phyloP scores from a whole-genome alignment of 768 basidiomycete species.

The Kwoniella bestiolae region DNA sequence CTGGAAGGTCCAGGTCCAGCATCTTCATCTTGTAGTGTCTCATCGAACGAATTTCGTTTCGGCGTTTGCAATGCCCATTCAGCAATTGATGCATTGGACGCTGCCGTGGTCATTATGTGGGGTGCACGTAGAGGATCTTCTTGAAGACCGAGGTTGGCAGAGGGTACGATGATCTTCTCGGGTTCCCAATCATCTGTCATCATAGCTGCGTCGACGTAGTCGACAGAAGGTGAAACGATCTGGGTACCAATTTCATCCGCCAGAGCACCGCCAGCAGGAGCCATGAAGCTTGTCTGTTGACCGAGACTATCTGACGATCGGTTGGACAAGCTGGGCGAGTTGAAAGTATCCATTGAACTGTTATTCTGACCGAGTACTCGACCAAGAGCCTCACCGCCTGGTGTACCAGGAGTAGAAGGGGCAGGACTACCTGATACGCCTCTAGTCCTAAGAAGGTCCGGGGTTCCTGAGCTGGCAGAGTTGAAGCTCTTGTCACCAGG shows the following conservation, averaged over 20 bases:
- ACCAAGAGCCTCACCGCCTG: constrained; percentile 22
- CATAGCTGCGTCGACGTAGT: constrained; percentile 34
- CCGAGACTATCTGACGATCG: constrained; percentile 19
- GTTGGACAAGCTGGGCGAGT: constrained; percentile 7
- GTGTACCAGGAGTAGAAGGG: constrained; percentile 17
- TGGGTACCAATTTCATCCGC: constrained; percentile 48
- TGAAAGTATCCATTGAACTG: constrained; percentile 20
- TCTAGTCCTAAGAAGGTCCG: constrained; percentile 45
- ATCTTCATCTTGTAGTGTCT: constrained; percentile 1
- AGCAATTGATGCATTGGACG: constrained; percentile 18
- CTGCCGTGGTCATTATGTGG: constrained; percentile 14
- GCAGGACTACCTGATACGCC: constrained; percentile 20
- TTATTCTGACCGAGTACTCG: constrained; percentile 15
- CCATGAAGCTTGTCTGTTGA: constrained; percentile 27
- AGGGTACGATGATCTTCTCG: constrained; percentile 21
- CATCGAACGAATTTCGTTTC: constrained; percentile 24
- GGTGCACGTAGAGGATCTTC: constrained; percentile 9
- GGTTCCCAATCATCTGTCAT: constrained; percentile 46
- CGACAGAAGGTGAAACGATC: constrained; percentile 17
- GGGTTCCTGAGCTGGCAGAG: constrained; percentile 43
- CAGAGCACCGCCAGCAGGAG: constrained; percentile 32
- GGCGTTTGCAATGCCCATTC: constrained; percentile 29
- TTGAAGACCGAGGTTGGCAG: not conserved
- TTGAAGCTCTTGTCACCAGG: constrained; percentile 46
- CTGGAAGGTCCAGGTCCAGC: constrained; percentile 14